Evolutionary conservation across 1,284 basidiomycete species (phyloP).

Genomic region (Boletus mariae): DNA sequence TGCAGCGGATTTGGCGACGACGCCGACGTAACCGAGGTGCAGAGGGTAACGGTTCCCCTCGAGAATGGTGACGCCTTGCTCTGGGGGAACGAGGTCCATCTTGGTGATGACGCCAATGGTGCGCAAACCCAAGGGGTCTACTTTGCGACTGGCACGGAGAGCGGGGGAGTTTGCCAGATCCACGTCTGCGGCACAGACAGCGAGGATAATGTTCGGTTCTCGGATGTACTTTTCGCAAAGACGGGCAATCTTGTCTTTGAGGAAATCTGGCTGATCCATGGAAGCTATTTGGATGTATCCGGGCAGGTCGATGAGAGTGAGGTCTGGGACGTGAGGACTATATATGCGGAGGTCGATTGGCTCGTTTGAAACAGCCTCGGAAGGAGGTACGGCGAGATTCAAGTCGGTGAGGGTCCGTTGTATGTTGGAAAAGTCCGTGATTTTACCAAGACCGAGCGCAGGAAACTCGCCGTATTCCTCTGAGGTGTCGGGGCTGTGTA

Average conservation of each 20-base stretch:
- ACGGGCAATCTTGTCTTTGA: slow-evolving; percentile 88
- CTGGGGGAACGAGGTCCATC: slow-evolving; percentile 93
- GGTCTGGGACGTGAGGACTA: slow-evolving; percentile 92
- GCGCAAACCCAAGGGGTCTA: slow-evolving; percentile 91
- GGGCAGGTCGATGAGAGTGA: slow-evolving; percentile 95
- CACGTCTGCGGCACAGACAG: slow-evolving; percentile 97
- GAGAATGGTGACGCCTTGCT: slow-evolving; percentile 80
- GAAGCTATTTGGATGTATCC: slow-evolving; percentile 96
- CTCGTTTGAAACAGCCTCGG: slow-evolving; percentile 89
- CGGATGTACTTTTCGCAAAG: slow-evolving; percentile 97
- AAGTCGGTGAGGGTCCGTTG: slow-evolving; percentile 93
- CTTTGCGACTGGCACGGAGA: slow-evolving; percentile 85
- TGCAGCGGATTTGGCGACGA: slow-evolving; percentile 80
- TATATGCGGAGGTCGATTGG: slow-evolving; percentile 97
- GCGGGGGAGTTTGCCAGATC: slow-evolving; percentile 98
- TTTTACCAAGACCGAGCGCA: slow-evolving; percentile 80
- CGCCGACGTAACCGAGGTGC: slow-evolving; percentile 95
- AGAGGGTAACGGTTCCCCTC: slow-evolving; percentile 94
- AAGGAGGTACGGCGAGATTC: slow-evolving; percentile 87
- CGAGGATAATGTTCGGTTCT: slow-evolving; percentile 96
- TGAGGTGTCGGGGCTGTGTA: slow-evolving; percentile 81
- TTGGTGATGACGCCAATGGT: slow-evolving; percentile 99
- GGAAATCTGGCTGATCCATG: slow-evolving; percentile 91
- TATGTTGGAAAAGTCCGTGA: slow-evolving; percentile 86
- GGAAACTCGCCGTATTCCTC: slow-evolving; percentile 95